phyloP scores from a whole-genome alignment of 2,329 filamentous ascomycete genomes.

The Alternaria burnsii region DNA sequence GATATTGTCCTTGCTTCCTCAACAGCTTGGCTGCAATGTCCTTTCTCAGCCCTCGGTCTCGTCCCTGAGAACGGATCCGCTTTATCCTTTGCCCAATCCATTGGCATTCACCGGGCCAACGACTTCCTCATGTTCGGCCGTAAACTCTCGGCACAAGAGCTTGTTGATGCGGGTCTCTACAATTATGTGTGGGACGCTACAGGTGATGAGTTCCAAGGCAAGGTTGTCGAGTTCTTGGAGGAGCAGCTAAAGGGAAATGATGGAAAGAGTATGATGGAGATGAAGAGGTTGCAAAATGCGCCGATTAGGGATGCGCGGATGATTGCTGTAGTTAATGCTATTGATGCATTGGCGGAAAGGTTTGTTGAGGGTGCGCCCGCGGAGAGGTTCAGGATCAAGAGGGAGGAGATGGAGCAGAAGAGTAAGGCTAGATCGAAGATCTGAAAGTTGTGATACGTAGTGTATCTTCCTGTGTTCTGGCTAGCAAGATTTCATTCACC shows the following conservation, averaged over 20 bases:
- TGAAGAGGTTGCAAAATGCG: constrained; percentile 60
- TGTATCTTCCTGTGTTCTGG: background rate
- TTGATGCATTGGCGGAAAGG: constrained; percentile 59
- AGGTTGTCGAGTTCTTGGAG: constrained; percentile 55
- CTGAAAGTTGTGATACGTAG: constrained; percentile 11
- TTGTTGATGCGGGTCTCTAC: constrained; percentile 56
- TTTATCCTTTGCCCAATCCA: constrained; percentile 56
- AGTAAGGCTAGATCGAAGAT: constrained; percentile 44
- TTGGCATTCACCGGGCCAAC: constrained; percentile 61
- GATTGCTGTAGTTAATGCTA: constrained; percentile 57
- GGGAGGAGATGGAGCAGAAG: constrained; percentile 45
- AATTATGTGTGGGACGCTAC: constrained; percentile 56
- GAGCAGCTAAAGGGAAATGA: constrained; percentile 58
- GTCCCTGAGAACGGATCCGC: constrained; percentile 61
- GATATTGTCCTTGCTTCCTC: constrained; percentile 60
- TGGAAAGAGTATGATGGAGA: constrained; percentile 63
- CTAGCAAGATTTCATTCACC: background rate
- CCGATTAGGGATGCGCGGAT: constrained; percentile 56
- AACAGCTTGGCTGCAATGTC: constrained; percentile 58
- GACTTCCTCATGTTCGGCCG: constrained; percentile 63
- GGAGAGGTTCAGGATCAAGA: constrained; percentile 57
- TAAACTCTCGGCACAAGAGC: constrained; percentile 55
- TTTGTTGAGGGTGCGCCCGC: constrained; percentile 59
- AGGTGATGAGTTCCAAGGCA: constrained; percentile 53
- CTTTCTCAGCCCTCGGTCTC: constrained; percentile 58